Evolutionary conservation across 305 asterid species (phyloP), one percentile per base, ranked within the genome.

Genomic region (Fraxinus albicans): DNA sequence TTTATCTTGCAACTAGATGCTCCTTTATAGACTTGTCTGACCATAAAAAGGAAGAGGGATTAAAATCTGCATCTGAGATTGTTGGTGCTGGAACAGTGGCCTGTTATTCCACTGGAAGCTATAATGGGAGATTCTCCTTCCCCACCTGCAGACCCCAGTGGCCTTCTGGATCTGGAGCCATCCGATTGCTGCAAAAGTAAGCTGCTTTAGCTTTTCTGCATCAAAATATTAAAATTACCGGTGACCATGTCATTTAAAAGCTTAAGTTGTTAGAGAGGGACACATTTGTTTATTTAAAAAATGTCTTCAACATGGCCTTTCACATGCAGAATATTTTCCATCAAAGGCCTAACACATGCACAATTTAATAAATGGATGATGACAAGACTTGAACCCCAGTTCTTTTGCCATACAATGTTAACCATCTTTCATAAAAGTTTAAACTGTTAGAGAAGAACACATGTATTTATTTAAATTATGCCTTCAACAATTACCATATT

Each of bases 81-180:
- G 73, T 92, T 87, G 99, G 97, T 82, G 98, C 98, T 81, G 94
- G 92, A 86, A 92, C 91, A 81, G 93, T 92, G 86, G 97, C 99
- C 86, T 94, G 98, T 86, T 92, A 85, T 86, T 79, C 87, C 81
- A 79, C 85, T 21, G 92, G 90, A 79, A 85, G 86, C 80, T 23
- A 70, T 79, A 83, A 80, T 36, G 81, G 80, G 86, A 88, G 86
- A 80, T 80, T 81, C 76, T 82, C 87, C 29, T 79, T 89, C 80
- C 81, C 91, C 72, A 87, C 90, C 83, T 92, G 94, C 80, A 82
- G 85, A 87, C 88, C 88, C 84, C 93, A 89, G 84, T 73, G 83
- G 83, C 84, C 79, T 65, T 81, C 84, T 81, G 91, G 89, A 85
- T 79, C 87, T 76, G 82, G 87, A 78, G 84, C 91, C 79, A 90